phyloP scores from a whole-genome alignment of 2,329 filamentous ascomycete species.

The Aspergillus costaricaensis region DNA sequence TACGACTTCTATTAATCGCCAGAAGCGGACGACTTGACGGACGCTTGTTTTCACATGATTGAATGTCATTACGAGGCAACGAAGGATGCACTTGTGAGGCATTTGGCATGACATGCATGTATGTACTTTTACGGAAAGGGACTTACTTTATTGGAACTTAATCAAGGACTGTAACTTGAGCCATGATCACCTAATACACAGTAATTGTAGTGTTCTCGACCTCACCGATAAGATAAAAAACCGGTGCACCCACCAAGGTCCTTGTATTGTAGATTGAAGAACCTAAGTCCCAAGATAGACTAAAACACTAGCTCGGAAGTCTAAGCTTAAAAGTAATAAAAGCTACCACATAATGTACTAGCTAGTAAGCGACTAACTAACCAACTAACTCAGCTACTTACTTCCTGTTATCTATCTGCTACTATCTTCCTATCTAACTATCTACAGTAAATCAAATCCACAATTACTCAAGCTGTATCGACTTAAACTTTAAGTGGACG shows the following conservation, averaged over 20 bases:
- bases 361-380: too few relatives aligned
- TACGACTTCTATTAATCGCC: neutral
- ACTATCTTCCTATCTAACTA: too few relatives aligned
- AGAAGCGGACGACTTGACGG: slow-evolving; percentile 1
- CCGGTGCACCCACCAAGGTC: neutral
- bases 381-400: too few relatives aligned
- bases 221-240: neutral
- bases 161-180: neutral
- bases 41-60: slow-evolving; percentile 9
- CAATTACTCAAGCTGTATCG: too few relatives aligned
- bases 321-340: neutral
- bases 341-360: neutral
- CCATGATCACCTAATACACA: too few relatives aligned
- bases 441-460: too few relatives aligned
- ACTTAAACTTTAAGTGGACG: too few relatives aligned
- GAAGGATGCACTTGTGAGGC: slow-evolving; percentile 14
- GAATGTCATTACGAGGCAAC: slow-evolving; percentile 18
- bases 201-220: too few relatives aligned
- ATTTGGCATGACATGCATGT: slow-evolving; percentile 13
- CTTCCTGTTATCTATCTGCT: too few relatives aligned
- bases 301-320: neutral
- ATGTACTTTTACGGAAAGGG: slow-evolving; percentile 15
- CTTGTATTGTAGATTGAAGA: too few relatives aligned
- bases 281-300: neutral
- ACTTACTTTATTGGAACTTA: slow-evolving; percentile 6